Conservation (phyloP, 2,329 filamentous ascomycete species). For the Xylariaceae sp. region DNA sequence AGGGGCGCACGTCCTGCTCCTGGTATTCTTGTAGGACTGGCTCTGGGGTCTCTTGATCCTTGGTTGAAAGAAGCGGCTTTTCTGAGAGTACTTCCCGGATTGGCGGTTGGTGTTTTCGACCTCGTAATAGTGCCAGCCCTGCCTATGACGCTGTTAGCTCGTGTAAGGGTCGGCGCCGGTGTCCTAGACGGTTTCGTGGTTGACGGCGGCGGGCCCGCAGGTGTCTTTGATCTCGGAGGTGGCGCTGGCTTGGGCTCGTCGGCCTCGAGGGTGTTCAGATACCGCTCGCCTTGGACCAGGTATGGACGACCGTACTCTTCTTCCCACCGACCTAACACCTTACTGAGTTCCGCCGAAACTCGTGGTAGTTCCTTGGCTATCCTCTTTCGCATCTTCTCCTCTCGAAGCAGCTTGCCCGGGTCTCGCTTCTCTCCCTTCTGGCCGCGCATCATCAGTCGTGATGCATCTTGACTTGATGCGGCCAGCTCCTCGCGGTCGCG, state of each 20-base stretch:
- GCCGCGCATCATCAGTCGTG: slow-evolving; percentile 82
- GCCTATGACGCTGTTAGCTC: slow-evolving; percentile 36
- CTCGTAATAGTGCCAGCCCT: slow-evolving; percentile 36
- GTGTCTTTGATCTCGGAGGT: slow-evolving; percentile 69
- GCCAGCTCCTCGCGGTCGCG: slow-evolving; percentile 81
- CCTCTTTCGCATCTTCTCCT: slow-evolving; percentile 98
- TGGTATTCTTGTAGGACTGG: slow-evolving; percentile 64
- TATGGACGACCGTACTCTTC: slow-evolving; percentile 92
- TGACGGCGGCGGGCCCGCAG: slow-evolving; percentile 54
- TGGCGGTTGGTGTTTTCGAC: slow-evolving; percentile 53
- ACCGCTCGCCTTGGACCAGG: slow-evolving; percentile 85
- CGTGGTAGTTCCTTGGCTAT: slow-evolving; percentile 96
- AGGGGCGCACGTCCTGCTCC: slow-evolving; percentile 63
- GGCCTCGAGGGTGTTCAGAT: slow-evolving; percentile 76
- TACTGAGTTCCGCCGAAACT: slow-evolving; percentile 76
- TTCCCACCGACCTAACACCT: slow-evolving; percentile 80
- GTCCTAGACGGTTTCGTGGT: slow-evolving; percentile 34
- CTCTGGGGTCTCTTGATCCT: slow-evolving; percentile 32
- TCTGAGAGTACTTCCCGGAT: slow-evolving; percentile 30
- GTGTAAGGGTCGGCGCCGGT: slow-evolving; percentile 30
- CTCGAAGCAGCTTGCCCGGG: slow-evolving; percentile 84
- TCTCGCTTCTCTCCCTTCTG: slow-evolving; percentile 92
- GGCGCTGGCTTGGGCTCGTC: slow-evolving; percentile 53
- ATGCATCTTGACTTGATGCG: slow-evolving; percentile 91
- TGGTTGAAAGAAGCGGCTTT: slow-evolving; percentile 30